Evolutionary conservation across 495 filamentous ascomycete genomes (phyloP).

Genomic region (Penicillium chermesinum): DNA sequence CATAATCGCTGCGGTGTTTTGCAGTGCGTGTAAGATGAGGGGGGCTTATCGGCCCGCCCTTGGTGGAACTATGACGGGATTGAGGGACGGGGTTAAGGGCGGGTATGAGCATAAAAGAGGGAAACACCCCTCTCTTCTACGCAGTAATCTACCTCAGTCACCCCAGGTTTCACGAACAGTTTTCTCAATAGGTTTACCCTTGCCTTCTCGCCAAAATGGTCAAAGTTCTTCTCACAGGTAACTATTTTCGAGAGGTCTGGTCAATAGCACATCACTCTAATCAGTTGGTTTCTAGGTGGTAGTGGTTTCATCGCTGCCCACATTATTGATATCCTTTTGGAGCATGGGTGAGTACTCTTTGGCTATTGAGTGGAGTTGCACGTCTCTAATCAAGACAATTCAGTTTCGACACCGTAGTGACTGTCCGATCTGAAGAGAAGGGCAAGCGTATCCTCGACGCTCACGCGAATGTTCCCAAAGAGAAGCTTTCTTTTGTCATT

Average conservation of each 20-base stretch:
- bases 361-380: not conserved
- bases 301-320: slow-evolving; percentile 77
- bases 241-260: no score
- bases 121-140: slow-evolving; percentile 3
- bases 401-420: slow-evolving; percentile 72
- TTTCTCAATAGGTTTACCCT: not conserved
- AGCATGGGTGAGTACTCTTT: slow-evolving; percentile 42
- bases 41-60: no score
- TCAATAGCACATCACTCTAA: slow-evolving; percentile 11
- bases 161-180: not conserved
- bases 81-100: no score
- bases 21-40: no score
- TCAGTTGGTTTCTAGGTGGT: slow-evolving; percentile 39
- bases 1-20: no score
- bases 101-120: slow-evolving; percentile 19
- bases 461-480: slow-evolving; percentile 53
- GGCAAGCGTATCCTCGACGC: slow-evolving; percentile 66
- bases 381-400: slow-evolving; percentile 1
- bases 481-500: slow-evolving; percentile 67
- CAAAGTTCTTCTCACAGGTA: slow-evolving; percentile 43
- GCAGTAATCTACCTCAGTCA: not conserved
- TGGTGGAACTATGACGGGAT: slow-evolving; percentile 24
- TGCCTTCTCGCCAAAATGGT: slow-evolving; percentile 25
- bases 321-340: slow-evolving; percentile 68
- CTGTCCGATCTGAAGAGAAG: slow-evolving; percentile 76